These are phyloP conservation scores for Oryza meridionalis DNA, from an alignment of 176 grass and related monocot genomes.

Conservation along the genomic window DNA sequence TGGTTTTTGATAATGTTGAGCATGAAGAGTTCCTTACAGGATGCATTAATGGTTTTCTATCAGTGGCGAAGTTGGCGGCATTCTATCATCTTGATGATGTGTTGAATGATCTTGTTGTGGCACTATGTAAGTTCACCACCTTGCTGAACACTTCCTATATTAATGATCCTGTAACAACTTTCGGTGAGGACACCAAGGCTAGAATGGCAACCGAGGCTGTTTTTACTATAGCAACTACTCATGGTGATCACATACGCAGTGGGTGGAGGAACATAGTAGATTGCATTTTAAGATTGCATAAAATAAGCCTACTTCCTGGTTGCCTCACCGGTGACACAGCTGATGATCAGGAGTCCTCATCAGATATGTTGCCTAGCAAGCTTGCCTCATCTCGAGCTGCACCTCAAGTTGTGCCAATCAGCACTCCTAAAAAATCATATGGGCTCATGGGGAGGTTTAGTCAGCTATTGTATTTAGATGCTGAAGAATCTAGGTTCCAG, in stretches of 20 bases:
- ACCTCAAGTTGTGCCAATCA: slow-evolving; percentile 60
- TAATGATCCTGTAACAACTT: slow-evolving; percentile 77
- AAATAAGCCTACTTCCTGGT: slow-evolving; percentile 77
- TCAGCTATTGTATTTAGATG: slow-evolving; percentile 76
- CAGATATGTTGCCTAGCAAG: slow-evolving; percentile 56
- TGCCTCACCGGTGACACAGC: slow-evolving; percentile 61
- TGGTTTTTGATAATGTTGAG: slow-evolving; percentile 95
- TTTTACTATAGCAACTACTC: slow-evolving; percentile 88
- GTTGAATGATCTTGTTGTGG: slow-evolving; percentile 94
- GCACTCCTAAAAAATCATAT: slow-evolving; percentile 66
- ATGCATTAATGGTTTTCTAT: slow-evolving; percentile 88
- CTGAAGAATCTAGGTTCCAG: slow-evolving; percentile 78
- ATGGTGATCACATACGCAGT: slow-evolving; percentile 80
- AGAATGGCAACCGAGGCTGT: slow-evolving; percentile 91
- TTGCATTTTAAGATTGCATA: slow-evolving; percentile 88
- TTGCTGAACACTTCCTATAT: slow-evolving; percentile 67
- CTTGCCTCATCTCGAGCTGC: slow-evolving; percentile 43
- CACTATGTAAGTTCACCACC: slow-evolving; percentile 89
- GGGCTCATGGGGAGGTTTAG: slow-evolving; percentile 96
- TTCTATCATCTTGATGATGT: slow-evolving; percentile 86
- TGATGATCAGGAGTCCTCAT: slow-evolving; percentile 68
- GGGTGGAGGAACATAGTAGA: slow-evolving; percentile 93
- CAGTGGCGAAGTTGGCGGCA: slow-evolving; percentile 86
- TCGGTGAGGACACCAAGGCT: slow-evolving; percentile 90
- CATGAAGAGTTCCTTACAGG: slow-evolving; percentile 67